These are phyloP conservation scores for Phytophthora brassicae DNA, from an alignment of 352 stramenopile genomes.

Conservation along the genomic window DNA sequence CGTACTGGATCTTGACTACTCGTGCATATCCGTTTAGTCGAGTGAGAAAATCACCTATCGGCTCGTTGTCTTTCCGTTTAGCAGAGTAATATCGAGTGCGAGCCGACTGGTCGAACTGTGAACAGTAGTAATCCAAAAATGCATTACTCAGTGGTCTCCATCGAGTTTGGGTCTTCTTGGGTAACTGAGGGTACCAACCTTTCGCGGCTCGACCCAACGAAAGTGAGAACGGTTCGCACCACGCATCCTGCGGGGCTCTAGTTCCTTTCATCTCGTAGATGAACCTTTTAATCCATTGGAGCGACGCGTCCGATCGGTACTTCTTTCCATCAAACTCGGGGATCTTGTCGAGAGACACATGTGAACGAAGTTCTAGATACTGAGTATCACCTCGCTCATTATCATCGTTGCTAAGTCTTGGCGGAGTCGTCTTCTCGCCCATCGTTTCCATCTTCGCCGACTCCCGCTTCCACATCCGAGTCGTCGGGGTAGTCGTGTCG, in stretches of 20 bases:
- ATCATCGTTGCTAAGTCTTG: not conserved
- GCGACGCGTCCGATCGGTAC: not conserved
- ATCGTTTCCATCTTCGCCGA: too few species aligned
- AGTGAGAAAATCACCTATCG: not conserved
- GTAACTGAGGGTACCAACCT: not conserved
- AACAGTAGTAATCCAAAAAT: not conserved
- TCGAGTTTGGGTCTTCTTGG: not conserved
- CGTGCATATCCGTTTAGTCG: conserved; percentile 26
- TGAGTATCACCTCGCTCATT: too few species aligned
- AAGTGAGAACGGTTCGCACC: conserved; percentile 7
- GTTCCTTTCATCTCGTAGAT: conserved; percentile 20
- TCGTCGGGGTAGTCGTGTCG: not conserved
- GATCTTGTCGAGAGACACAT: not conserved
- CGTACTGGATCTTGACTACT: not conserved
- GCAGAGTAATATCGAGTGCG: not conserved
- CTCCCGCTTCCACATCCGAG: not conserved
- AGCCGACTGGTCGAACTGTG: too few species aligned
- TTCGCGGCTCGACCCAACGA: not conserved
- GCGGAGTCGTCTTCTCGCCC: not conserved
- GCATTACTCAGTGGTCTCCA: not conserved
- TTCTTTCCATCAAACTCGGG: not conserved
- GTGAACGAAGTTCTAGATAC: not conserved
- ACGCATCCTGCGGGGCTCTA: not conserved
- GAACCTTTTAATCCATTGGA: conserved; percentile 14
- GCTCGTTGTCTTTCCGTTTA: not conserved